Evolutionary conservation across 768 basidiomycete species (phyloP).

Genomic region (Russula emetica): DNA sequence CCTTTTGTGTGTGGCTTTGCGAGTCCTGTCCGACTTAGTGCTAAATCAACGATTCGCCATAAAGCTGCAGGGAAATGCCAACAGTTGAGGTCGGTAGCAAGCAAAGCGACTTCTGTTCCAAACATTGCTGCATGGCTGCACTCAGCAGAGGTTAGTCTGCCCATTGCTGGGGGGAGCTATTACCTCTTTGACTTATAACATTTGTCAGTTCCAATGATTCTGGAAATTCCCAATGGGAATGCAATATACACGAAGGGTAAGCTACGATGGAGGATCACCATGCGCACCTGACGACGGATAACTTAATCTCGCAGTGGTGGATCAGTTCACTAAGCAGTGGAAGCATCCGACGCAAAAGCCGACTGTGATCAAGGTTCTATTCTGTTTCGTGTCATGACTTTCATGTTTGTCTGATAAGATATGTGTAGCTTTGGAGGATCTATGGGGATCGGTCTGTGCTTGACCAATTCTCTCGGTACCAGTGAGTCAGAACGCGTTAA

Average conservation of each 20-base stretch:
- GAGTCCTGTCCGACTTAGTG: background rate
- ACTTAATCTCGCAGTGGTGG: constrained; percentile 20
- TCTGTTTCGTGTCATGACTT: background rate
- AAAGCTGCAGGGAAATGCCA: constrained; percentile 28
- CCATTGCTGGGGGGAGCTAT: background rate
- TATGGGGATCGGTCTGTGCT: constrained; percentile 16
- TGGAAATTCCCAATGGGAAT: constrained; percentile 18
- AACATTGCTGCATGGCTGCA: constrained; percentile 21
- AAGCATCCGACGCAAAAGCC: constrained; percentile 26
- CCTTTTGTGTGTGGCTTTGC: constrained; percentile 21
- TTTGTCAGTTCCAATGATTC: constrained; percentile 22
- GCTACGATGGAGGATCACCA: background rate
- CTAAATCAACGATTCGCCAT: background rate
- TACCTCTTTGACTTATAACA: background rate
- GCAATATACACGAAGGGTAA: constrained; percentile 21
- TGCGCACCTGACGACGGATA: background rate
- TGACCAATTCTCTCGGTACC: constrained; percentile 29
- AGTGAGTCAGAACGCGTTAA: constrained; percentile 16
- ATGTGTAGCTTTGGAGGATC: constrained; percentile 30
- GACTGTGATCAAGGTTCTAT: constrained; percentile 22
- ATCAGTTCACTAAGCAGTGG: constrained; percentile 29
- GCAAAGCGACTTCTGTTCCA: constrained; percentile 31
- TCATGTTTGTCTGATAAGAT: constrained; percentile 2
- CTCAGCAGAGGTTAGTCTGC: constrained; percentile 17
- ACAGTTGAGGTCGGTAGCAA: constrained; percentile 26